Conservation (phyloP, 805 yeast genomes). For the Saccharomycopsis microspora region DNA sequence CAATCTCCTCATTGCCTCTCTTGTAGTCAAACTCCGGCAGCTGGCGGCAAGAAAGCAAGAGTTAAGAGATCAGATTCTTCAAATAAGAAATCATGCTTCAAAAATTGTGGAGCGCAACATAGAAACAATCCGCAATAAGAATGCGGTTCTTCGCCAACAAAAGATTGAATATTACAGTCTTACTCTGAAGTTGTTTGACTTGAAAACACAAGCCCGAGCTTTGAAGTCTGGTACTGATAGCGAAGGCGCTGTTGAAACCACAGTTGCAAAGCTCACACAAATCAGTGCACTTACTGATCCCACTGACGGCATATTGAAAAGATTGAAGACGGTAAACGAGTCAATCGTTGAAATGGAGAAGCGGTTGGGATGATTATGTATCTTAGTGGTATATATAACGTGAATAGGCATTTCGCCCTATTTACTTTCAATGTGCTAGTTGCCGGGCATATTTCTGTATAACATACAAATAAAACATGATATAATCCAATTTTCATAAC, state of each 20-base stretch:
- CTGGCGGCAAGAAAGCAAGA: background rate
- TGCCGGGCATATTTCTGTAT: too few species aligned
- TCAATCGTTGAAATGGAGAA: background rate
- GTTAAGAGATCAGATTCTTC: slow-evolving; percentile 1
- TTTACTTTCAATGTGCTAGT: background rate
- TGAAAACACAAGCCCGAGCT: background rate
- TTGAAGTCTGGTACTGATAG: background rate
- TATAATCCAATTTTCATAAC: background rate
- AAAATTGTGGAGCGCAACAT: slow-evolving; percentile 3
- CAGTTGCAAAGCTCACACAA: background rate
- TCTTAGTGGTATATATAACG: too few species aligned
- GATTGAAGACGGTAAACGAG: slow-evolving; percentile 5
- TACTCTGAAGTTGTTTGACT: background rate
- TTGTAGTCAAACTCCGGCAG: background rate
- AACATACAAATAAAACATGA: too few species aligned
- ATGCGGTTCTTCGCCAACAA: background rate
- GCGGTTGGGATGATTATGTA: background rate
- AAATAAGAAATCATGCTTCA: background rate
- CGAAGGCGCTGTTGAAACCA: too few species aligned
- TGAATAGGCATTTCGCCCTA: background rate
- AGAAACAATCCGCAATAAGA: slow-evolving; percentile 2
- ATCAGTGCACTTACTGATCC: slow-evolving; percentile 4
- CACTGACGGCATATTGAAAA: slow-evolving; percentile 4
- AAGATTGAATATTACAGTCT: background rate
- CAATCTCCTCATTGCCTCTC: slow-evolving; percentile 3